Conservation (phyloP, 2,329 filamentous ascomycete species). For the Trichoderma aggressivum region DNA sequence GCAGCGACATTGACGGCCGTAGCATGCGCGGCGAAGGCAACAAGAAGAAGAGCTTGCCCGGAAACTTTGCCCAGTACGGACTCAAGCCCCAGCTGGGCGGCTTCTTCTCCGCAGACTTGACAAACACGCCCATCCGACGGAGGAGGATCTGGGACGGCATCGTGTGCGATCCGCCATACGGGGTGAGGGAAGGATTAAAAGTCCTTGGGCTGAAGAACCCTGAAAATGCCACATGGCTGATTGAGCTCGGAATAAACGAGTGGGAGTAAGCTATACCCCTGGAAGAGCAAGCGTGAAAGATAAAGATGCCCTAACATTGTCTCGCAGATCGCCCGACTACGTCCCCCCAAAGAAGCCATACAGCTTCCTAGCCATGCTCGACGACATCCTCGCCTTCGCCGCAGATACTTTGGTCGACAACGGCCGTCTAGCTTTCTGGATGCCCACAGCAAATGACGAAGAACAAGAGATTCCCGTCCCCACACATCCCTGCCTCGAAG, state of each 20-base stretch:
- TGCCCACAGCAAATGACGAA: constrained; percentile 84
- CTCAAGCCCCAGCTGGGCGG: constrained; percentile 66
- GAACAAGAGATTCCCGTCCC: constrained; percentile 74
- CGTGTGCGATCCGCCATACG: constrained; percentile 93
- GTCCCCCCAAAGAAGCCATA: constrained; percentile 89
- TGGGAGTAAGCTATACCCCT: constrained; percentile 54
- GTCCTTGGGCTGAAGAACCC: constrained; percentile 77
- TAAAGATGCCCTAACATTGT: neutral
- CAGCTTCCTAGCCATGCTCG: constrained; percentile 83
- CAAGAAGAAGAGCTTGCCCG: constrained; percentile 48
- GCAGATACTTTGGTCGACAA: constrained; percentile 70
- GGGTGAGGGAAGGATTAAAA: constrained; percentile 85
- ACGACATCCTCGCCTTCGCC: constrained; percentile 84
- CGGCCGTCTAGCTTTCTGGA: constrained; percentile 90
- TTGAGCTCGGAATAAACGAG: constrained; percentile 66
- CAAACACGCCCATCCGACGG: constrained; percentile 71
- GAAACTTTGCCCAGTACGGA: constrained; percentile 84
- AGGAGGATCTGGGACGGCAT: constrained; percentile 78
- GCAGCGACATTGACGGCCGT: constrained; percentile 90
- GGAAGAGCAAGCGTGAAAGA: neutral
- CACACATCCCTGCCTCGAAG: constrained; percentile 68
- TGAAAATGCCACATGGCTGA: constrained; percentile 54
- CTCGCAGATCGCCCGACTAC: constrained; percentile 54
- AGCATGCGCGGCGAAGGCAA: constrained; percentile 72
- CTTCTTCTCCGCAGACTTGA: constrained; percentile 81